These are phyloP conservation scores for Tetrahymena elliotti DNA, from an alignment of 73 alveolate species.

Conservation along the genomic window DNA sequence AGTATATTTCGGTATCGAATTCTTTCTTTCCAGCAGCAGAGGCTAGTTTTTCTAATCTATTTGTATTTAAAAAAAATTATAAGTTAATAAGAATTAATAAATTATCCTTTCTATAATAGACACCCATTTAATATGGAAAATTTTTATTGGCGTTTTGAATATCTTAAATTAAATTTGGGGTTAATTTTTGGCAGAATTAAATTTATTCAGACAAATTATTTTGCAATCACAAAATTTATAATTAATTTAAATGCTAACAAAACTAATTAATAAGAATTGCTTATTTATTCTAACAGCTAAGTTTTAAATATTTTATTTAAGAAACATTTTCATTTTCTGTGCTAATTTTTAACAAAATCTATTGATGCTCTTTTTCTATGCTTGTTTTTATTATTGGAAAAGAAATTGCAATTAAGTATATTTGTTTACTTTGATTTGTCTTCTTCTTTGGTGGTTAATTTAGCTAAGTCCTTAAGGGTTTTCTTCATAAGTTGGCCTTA, in stretches of 20 bases:
- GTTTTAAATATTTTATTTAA: too few relatives aligned
- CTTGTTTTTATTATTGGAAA: too few relatives aligned
- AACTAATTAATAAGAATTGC: too few relatives aligned
- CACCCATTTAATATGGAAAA: too few relatives aligned
- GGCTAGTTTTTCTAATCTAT: conserved; percentile 21
- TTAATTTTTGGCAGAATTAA: neutral
- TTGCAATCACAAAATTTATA: too few relatives aligned
- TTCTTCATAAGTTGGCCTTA: conserved; percentile 62
- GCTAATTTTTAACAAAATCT: too few relatives aligned
- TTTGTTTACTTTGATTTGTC: conserved; percentile 18
- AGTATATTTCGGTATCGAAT: conserved; percentile 33
- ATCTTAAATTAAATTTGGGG: neutral
- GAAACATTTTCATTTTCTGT: too few relatives aligned
- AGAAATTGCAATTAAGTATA: neutral
- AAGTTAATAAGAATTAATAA: too few relatives aligned
- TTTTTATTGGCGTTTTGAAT: neutral
- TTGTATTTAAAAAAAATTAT: neutral
- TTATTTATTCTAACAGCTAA: too few relatives aligned
- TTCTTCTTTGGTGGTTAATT: conserved; percentile 44
- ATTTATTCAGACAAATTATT: neutral
- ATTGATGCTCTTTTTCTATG: too few relatives aligned
- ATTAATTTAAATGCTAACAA: too few relatives aligned
- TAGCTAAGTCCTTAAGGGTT: conserved; percentile 46
- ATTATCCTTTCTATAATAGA: too few relatives aligned
- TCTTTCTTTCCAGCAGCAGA: conserved; percentile 50